Evolutionary conservation across 305 asterid genomes (phyloP), one percentile per base, ranked within the genome.

Genomic region (Caryopteris hybrid): DNA sequence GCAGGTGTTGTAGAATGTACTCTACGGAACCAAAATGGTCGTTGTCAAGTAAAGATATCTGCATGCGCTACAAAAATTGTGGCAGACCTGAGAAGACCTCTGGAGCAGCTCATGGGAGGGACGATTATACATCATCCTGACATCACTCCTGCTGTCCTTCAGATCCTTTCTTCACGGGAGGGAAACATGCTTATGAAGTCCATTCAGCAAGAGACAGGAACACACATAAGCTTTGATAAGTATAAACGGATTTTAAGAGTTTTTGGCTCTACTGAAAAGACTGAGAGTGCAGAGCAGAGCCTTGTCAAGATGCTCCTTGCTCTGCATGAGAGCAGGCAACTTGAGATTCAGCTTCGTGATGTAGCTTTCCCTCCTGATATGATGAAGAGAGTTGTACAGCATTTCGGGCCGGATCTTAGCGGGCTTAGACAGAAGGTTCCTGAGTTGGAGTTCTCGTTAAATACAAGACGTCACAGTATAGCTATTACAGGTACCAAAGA

Each of bases 361-460:
- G 79, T 81, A 8, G 70, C 38, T 65, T 67, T 85, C 7, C 97
- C 99, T 50, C 86, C 88, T 47, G 96, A 90, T 77, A 73, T 90
- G 88, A 88, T 93, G 99, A 93, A 93, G 84, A 77, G 85, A 74
- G 85, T 90, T 7, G 97, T 93, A 42, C 81, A 82, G 70, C 81
- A 71, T 52, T 93, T 81, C 39, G 97, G 99, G 33, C 86, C 94
- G 0, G 96, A 93, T 55, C 96, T 93, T 47, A 80, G 46, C 0
- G 91, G 94, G 52, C 95, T 93, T 43, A 81, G 78, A 75, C 80
- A 84, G 74, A 83, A 67, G 77, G 72, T 90, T 31, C 96, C 97
- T 0, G 87, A 77, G 90, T 80, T 25, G 4, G 90, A 81, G n/a
- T 79, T 92, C 64, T 73, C 78, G 27, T 69, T 92, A 25, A 80